Evolutionary conservation across 2,329 filamentous ascomycete genomes (phyloP).

Genomic region (Pseudohalonectria lignicola): DNA sequence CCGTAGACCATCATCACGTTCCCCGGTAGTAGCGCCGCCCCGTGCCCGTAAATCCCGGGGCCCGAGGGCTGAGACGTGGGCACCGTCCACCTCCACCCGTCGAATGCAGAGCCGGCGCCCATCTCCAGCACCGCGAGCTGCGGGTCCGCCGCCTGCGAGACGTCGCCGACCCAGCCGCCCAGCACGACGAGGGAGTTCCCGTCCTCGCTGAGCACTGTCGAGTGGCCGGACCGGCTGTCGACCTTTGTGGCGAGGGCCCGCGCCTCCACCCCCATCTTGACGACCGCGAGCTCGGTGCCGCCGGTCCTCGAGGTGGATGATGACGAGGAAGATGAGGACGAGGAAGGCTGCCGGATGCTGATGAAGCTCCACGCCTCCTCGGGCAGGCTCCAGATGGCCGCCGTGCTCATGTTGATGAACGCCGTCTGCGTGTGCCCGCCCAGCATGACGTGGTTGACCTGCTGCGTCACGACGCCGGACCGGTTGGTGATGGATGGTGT

Average conservation of each 20-base stretch:
- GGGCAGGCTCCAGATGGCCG: conserved; percentile 78
- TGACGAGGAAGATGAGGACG: conserved; percentile 5
- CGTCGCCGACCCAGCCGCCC: conserved; percentile 88
- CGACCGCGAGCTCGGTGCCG: conserved; percentile 46
- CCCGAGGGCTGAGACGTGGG: conserved; percentile 38
- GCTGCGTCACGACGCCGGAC: conserved; percentile 54
- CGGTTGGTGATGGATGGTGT: conserved; percentile 58
- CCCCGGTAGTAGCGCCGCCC: conserved; percentile 50
- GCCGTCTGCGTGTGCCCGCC: conserved; percentile 76
- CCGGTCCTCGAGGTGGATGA: conserved; percentile 12
- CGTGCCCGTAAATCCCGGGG: conserved; percentile 49
- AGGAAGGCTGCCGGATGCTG: conserved; percentile 38
- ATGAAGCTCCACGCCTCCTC: conserved; percentile 82
- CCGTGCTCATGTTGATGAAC: conserved; percentile 90
- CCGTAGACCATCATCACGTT: conserved; percentile 60
- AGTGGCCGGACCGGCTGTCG: conserved; percentile 82
- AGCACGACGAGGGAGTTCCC: conserved; percentile 67
- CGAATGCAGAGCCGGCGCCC: conserved; percentile 57
- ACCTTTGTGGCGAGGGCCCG: conserved; percentile 25
- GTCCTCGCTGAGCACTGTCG: conserved; percentile 68
- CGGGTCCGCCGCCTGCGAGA: conserved; percentile 63
- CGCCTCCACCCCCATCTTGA: conserved; percentile 11
- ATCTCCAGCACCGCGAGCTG: conserved; percentile 71
- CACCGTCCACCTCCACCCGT: conserved; percentile 61
- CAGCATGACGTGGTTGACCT: conserved; percentile 69